Base-by-base conservation (phyloP, 305 asterid genomes). In the Fraxinus sp. region DNA sequence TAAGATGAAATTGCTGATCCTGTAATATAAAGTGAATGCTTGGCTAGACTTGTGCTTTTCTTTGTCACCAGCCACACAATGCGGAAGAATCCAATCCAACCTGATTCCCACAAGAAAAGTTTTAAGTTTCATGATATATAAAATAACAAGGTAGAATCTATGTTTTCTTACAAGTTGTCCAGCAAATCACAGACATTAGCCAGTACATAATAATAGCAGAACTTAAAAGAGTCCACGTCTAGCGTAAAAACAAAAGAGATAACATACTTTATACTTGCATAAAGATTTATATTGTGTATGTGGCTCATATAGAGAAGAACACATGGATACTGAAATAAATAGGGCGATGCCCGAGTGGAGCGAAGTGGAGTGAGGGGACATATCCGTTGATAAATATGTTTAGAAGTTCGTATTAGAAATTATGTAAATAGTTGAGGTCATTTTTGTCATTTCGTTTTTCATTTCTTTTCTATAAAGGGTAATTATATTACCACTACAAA, bases 31-130 rank as follows among this genome's bases (percentile, higher is more conserved):
- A 92, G 72, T 5, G 91, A 89, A 66, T 36, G 90, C 89, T 89
- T 94, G 16, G 91, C 97, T 72, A 94, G 80, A 59, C 84, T 57
- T 22, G 90, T 0, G 59, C 89, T 83, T 84, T 92, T 92, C 85
- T 46, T 84, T 30, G 90, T 85, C 36, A 72, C 93, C 37, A 92
- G 41, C 94, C 95, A 94, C 79, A 92, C 22, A 3, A 75, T 81
- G 85, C 87, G 91, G 77, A 92, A 90, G 86, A 94, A 88, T 9
- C 96, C 98, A 30, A 94, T 87, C 96, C 97, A 94, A 82, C 95
- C 96, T 92, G 92, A 76, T 81, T 79, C 80, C 13, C 13, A 37
- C 84, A 75, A 16, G 37, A 74, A 18, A 9, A 28, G 71, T 26
- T 64, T 64, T 26, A 26, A 7, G 55, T 78, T 80, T 41, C n/a